phyloP scores from a whole-genome alignment of 1,139 yeast genomes.

The Saccharomycopsis hybrid region DNA sequence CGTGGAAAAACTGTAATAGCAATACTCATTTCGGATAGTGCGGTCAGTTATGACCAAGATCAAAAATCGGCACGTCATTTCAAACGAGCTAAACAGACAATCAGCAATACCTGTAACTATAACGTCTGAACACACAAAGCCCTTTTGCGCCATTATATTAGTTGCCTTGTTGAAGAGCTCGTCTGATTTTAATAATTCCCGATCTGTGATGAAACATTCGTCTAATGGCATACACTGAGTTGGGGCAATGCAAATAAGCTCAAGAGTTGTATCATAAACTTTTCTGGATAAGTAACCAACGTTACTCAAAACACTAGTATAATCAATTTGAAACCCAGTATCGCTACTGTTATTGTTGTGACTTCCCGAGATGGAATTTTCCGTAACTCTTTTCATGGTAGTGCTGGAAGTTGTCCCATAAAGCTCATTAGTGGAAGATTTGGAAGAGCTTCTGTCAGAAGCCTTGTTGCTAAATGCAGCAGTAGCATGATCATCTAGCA shows the following conservation, averaged over 20 bases:
- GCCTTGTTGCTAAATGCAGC: no score
- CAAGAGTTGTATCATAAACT: conserved; percentile 4
- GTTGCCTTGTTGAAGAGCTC: not conserved
- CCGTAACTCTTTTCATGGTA: no score
- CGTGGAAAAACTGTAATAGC: not conserved
- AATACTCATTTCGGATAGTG: not conserved
- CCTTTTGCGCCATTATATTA: not conserved
- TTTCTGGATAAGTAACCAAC: conserved; percentile 2
- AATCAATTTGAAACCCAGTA: not conserved
- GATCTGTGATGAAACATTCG: not conserved
- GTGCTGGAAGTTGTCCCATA: not conserved
- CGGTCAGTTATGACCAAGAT: not conserved
- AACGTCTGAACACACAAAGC: not conserved
- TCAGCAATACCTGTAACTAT: conserved; percentile 3
- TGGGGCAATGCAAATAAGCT: not conserved
- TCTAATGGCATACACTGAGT: not conserved
- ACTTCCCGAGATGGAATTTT: not conserved
- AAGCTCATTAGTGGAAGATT: not conserved
- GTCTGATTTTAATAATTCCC: not conserved
- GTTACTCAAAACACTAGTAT: conserved; percentile 1
- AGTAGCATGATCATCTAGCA: not conserved
- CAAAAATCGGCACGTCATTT: not conserved
- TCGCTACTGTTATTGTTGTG: not conserved
- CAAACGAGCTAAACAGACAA: conserved; percentile 1
- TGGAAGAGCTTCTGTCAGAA: not conserved